These are phyloP conservation scores for Salix purpurea DNA, from an alignment of 345 rosid species.

Conservation along the genomic window DNA sequence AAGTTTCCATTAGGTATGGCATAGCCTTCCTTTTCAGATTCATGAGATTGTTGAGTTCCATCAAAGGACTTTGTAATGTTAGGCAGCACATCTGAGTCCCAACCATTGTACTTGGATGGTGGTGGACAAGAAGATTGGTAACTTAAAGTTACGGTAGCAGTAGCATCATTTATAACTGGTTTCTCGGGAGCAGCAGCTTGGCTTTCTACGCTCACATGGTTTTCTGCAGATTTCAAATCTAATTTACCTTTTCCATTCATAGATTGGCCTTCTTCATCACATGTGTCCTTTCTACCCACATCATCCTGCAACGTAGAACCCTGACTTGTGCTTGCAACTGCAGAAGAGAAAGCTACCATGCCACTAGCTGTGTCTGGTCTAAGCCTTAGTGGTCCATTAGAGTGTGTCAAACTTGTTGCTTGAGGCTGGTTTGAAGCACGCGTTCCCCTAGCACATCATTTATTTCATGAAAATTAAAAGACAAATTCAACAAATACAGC, in stretches of 20 bases:
- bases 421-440: conserved; percentile 46
- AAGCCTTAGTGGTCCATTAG: conserved; percentile 52
- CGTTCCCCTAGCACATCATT: conserved; percentile 45
- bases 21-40: conserved; percentile 17
- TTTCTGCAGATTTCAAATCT: conserved; percentile 19
- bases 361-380: conserved; percentile 36
- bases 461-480: conserved; percentile 17
- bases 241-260: conserved; percentile 13
- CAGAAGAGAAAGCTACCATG: conserved; percentile 38
- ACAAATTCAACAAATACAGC: not conserved
- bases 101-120: conserved; percentile 12
- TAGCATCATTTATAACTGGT: conserved; percentile 8
- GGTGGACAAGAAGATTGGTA: conserved; percentile 8
- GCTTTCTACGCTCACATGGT: conserved; percentile 1
- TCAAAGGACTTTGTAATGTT: not conserved
- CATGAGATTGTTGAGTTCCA: not conserved
- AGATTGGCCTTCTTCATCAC: conserved; percentile 22
- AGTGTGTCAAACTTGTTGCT: conserved; percentile 29
- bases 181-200: conserved; percentile 9
- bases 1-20: conserved; percentile 8
- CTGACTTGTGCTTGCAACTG: conserved; percentile 40
- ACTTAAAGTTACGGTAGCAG: conserved; percentile 1
- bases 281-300: conserved; percentile 13
- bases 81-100: conserved; percentile 6
- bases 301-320: conserved; percentile 15